These are phyloP conservation scores for Rutidosis leptorrhynchoides DNA, from an alignment of 129 eudicot genomes.

Conservation along the genomic window DNA sequence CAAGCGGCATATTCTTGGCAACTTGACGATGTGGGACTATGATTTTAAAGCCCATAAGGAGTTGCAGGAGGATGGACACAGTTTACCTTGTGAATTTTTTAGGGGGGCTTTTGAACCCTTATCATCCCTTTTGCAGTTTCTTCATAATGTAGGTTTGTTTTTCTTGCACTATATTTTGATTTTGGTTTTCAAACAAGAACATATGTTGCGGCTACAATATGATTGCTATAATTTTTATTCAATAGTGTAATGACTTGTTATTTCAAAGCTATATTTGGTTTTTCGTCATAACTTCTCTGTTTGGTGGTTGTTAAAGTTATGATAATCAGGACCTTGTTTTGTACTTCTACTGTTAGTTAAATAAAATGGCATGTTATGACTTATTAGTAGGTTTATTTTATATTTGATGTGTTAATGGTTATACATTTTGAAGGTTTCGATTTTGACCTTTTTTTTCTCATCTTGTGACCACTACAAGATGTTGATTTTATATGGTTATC, in stretches of 20 bases:
- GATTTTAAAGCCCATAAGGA: conserved; percentile 13
- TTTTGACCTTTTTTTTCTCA: no score
- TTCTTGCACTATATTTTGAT: conserved; percentile 16
- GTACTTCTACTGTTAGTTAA: no score
- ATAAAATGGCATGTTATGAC: no score
- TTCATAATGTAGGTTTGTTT: conserved; percentile 28
- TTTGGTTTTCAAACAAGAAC: conserved; percentile 3
- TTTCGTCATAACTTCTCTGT: not conserved
- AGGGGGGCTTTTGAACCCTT: conserved; percentile 7
- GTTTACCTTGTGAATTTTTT: conserved; percentile 5
- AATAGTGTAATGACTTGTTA: conserved; percentile 27
- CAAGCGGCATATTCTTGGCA: not conserved
- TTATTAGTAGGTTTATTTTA: no score
- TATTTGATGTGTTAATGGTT: no score
- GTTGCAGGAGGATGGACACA: conserved; percentile 14
- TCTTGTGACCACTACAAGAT: not conserved
- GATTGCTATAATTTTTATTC: conserved; percentile 32
- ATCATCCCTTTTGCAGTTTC: conserved; percentile 4
- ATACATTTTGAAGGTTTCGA: no score
- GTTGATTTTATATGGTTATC: not conserved
- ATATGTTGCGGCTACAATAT: conserved; percentile 18
- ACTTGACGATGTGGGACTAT: not conserved
- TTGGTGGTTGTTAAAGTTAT: not conserved
- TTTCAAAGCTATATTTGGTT: conserved; percentile 20
- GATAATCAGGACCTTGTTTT: not conserved